Evolutionary conservation across 129 eudicot species (phyloP).

Genomic region (Pulicaria dysenterica): DNA sequence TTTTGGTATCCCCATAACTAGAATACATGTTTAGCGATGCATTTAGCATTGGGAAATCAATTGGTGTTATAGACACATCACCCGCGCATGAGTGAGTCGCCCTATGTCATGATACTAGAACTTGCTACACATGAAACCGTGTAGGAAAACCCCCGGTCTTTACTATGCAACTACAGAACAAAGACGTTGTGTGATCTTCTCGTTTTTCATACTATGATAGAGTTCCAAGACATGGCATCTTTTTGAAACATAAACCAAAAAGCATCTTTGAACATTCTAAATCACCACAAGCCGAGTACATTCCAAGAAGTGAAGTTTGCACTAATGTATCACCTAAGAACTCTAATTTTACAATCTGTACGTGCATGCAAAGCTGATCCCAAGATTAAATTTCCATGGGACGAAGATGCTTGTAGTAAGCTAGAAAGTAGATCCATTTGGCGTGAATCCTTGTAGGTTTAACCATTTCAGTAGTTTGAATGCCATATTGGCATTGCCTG

Average conservation of each 20-base stretch:
- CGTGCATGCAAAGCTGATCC: constrained; percentile 62
- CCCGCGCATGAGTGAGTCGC: constrained; percentile 52
- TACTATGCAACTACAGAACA: constrained; percentile 48
- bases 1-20: constrained; percentile 49
- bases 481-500: constrained; percentile 29
- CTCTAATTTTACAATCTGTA: constrained; percentile 52
- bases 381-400: constrained; percentile 28
- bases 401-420: constrained; percentile 58
- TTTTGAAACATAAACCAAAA: constrained; percentile 41
- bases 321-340: constrained; percentile 55
- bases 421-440: constrained; percentile 62
- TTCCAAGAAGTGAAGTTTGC: constrained; percentile 67
- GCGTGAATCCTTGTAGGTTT: constrained; percentile 43
- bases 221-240: constrained; percentile 80
- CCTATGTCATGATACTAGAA: constrained; percentile 47
- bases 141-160: constrained; percentile 41
- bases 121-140: constrained; percentile 64
- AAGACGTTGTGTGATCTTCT: constrained; percentile 46
- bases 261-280: constrained; percentile 52
- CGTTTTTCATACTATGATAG: constrained; percentile 64
- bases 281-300: constrained; percentile 65
- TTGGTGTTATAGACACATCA: constrained; percentile 44
- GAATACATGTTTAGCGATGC: constrained; percentile 71
- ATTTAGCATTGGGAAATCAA: constrained; percentile 67
- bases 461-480: constrained; percentile 44